These are phyloP conservation scores for Xylariaceae sp. DNA, from an alignment of 2,329 filamentous ascomycete species.

Conservation along the genomic window DNA sequence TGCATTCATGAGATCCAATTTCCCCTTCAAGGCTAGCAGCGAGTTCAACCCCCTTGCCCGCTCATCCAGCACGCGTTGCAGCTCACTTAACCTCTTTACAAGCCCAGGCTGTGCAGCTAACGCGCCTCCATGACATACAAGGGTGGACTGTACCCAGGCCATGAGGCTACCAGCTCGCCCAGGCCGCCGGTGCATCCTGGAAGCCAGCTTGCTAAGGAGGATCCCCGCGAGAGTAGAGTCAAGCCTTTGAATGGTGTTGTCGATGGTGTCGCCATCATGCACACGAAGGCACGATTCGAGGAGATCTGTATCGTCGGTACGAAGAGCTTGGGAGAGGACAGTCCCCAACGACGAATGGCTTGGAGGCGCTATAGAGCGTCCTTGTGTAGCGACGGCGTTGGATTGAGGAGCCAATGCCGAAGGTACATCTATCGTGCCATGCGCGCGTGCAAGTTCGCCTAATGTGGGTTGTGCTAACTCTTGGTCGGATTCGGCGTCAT, in stretches of 20 bases:
- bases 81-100: slow-evolving; percentile 75
- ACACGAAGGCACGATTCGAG: slow-evolving; percentile 92
- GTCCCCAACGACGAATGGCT: slow-evolving; percentile 84
- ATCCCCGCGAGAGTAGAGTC: slow-evolving; percentile 82
- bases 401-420: slow-evolving; percentile 59
- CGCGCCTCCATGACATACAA: slow-evolving; percentile 90
- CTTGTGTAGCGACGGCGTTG: slow-evolving; percentile 50
- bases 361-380: slow-evolving; percentile 63
- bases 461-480: slow-evolving; percentile 72
- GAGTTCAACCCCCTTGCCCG: slow-evolving; percentile 82
- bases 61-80: slow-evolving; percentile 88
- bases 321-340: slow-evolving; percentile 91
- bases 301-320: slow-evolving; percentile 87
- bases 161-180: slow-evolving; percentile 90
- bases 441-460: slow-evolving; percentile 80
- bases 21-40: slow-evolving; percentile 88
- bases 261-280: slow-evolving; percentile 77
- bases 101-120: slow-evolving; percentile 86
- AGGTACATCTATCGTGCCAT: slow-evolving; percentile 78
- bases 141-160: slow-evolving; percentile 94
- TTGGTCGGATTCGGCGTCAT: slow-evolving; percentile 52
- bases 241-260: slow-evolving; percentile 87
- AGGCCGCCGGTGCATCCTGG: slow-evolving; percentile 84
- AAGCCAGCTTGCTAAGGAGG: slow-evolving; percentile 83
- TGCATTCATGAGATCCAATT: slow-evolving; percentile 90